phyloP scores from a whole-genome alignment of 352 stramenopile species.

The Phytophthora cactorum region DNA sequence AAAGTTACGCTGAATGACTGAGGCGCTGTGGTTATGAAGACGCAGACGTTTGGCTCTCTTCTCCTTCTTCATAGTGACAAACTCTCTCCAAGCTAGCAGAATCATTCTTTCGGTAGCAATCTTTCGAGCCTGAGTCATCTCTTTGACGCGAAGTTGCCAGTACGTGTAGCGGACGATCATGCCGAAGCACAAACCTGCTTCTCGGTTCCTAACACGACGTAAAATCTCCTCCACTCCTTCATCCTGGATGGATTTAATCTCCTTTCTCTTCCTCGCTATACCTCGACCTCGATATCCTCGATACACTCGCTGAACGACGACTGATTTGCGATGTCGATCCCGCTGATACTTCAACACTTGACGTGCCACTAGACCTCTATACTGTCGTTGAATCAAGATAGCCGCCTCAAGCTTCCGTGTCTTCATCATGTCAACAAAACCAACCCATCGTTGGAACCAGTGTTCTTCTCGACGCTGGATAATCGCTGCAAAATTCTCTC shows the following conservation, averaged over 20 bases:
- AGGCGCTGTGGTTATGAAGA: constrained; percentile 45
- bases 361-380: constrained; percentile 58
- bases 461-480: constrained; percentile 44
- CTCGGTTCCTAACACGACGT: constrained; percentile 38
- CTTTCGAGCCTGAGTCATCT: constrained; percentile 33
- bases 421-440: constrained; percentile 42
- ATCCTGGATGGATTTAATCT: constrained; percentile 44
- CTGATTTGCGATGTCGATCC: constrained; percentile 27
- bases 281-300: constrained; percentile 48
- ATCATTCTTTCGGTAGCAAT: constrained; percentile 5
- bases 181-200: constrained; percentile 37
- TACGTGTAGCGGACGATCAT: constrained; percentile 29
- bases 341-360: constrained; percentile 51
- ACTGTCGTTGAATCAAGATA: constrained; percentile 66
- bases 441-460: constrained; percentile 61
- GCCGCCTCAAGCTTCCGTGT: constrained; percentile 33
- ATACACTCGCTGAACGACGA: constrained; percentile 63
- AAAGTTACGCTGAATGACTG: constrained; percentile 76
- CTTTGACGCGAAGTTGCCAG: constrained; percentile 40
- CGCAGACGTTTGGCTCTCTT: constrained; percentile 45
- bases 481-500: constrained; percentile 51
- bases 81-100: constrained; percentile 30
- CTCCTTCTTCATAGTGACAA: constrained; percentile 35
- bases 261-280: constrained; percentile 15
- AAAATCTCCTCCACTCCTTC: constrained; percentile 34